A percentile compares a stretch with the other conserved stretches of the same genome.
Evolutionary conservation across 768 basidiomycete species (phyloP).

Genomic region (Hortiboletus campestris): DNA sequence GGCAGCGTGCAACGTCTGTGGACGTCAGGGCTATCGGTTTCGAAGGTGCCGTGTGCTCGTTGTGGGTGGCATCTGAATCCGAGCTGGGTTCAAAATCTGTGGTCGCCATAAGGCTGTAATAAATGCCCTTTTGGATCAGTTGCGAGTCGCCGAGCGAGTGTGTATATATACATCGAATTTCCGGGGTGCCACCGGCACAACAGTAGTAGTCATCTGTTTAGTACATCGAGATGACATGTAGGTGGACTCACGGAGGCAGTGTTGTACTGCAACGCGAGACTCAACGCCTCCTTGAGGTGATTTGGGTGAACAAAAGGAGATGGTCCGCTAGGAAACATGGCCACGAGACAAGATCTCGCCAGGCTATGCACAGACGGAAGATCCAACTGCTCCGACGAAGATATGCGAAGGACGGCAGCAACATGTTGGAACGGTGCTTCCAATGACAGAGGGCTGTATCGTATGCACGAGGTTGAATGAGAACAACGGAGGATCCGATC

Average conservation of each 20-base stretch:
- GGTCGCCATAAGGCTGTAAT: constrained; percentile 62
- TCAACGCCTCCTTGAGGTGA: constrained; percentile 52
- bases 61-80: constrained; percentile 3
- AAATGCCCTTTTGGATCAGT: constrained; percentile 56
- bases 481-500: background rate
- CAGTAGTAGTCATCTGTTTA: background rate
- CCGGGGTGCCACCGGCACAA: background rate
- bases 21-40: constrained; percentile 23
- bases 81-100: constrained; percentile 51
- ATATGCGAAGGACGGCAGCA: constrained; percentile 55
- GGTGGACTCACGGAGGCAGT: constrained; percentile 45
- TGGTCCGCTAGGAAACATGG: constrained; percentile 51
- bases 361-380: constrained; percentile 50
- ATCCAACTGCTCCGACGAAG: constrained; percentile 55
- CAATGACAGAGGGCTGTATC: constrained; percentile 44
- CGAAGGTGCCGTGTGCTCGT: background rate
- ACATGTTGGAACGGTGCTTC: constrained; percentile 46
- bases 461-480: background rate
- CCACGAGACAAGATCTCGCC: constrained; percentile 42
- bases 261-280: constrained; percentile 46
- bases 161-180: background rate
- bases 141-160: constrained; percentile 20
- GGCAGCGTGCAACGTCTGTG: constrained; percentile 41
- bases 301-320: constrained; percentile 41
- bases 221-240: background rate